A percentile compares a stretch with the other conserved stretches of the same genome.
Evolutionary conservation across 1,284 basidiomycete species (phyloP).

Genomic region (Microbotryum violaceum): DNA sequence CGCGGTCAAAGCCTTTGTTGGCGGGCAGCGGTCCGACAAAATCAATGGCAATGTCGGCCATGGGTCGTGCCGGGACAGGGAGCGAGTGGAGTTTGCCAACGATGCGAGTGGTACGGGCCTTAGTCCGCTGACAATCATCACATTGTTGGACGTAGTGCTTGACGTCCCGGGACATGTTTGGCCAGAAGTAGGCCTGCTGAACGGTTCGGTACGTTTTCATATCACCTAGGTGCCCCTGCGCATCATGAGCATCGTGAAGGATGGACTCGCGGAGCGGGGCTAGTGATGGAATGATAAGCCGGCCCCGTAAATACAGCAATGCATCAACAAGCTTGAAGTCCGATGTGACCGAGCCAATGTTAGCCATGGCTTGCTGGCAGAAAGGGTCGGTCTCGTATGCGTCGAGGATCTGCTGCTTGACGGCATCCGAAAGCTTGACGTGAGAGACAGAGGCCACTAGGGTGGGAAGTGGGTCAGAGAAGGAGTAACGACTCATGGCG

Average conservation of each 20-base stretch:
- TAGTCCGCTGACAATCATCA: slow-evolving; percentile 16
- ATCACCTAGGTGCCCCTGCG: slow-evolving; percentile 43
- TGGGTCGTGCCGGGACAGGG: background rate
- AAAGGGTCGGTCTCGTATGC: too few species aligned
- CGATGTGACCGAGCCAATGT: too few species aligned
- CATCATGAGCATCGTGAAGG: slow-evolving; percentile 37
- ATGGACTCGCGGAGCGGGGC: slow-evolving; percentile 31
- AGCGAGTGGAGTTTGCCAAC: slow-evolving; percentile 10
- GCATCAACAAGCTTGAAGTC: too few species aligned
- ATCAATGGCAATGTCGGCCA: slow-evolving; percentile 11
- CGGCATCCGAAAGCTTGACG: too few species aligned
- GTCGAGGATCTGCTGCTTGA: too few species aligned
- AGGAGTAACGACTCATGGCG: too few species aligned
- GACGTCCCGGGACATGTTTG: slow-evolving; percentile 37
- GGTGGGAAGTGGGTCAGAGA: too few species aligned
- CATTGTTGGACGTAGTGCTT: slow-evolving; percentile 6
- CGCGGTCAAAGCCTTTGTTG: slow-evolving; percentile 41
- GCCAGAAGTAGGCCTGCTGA: slow-evolving; percentile 44
- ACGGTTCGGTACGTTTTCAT: slow-evolving; percentile 41
- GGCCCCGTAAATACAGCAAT: slow-evolving; percentile 38
- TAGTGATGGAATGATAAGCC: too few species aligned
- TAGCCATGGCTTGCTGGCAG: too few species aligned
- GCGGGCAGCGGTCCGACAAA: slow-evolving; percentile 43
- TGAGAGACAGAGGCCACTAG: too few species aligned
- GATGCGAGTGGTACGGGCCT: slow-evolving; percentile 9